Percentiles rank a stretch among this genome's conserved stretches.
These are phyloP conservation scores for Parachaetomium inaequale DNA, from an alignment of 495 filamentous ascomycete species.

Conservation along the genomic window DNA sequence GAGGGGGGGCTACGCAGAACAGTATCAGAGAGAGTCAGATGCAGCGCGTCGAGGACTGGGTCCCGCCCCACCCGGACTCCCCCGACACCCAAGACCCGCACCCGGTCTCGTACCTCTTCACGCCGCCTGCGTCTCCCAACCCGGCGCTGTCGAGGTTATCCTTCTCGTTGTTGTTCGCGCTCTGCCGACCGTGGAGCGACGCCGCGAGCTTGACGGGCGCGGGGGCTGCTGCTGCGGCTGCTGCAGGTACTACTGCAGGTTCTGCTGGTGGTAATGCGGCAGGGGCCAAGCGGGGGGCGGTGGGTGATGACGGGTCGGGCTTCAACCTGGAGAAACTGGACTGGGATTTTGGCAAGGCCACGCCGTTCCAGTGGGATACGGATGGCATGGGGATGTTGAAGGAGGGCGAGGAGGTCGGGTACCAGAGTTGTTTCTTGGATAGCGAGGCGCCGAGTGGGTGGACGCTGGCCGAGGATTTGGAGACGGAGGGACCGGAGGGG, in stretches of 20 bases:
- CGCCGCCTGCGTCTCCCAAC: slow-evolving; percentile 11
- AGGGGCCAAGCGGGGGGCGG: no score
- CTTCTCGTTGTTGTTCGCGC: slow-evolving; percentile 18
- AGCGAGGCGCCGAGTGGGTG: slow-evolving; percentile 29
- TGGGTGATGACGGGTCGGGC: background rate
- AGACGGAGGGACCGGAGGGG: background rate
- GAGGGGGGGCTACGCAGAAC: no score
- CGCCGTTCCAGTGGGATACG: slow-evolving; percentile 23
- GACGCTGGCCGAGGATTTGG: slow-evolving; percentile 18
- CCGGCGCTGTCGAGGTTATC: slow-evolving; percentile 10
- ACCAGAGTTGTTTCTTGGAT: slow-evolving; percentile 18
- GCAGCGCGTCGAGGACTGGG: slow-evolving; percentile 25
- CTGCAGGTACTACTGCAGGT: no score
- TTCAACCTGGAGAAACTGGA: background rate
- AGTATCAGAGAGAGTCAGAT: no score
- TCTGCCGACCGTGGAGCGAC: slow-evolving; percentile 27
- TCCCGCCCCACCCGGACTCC: slow-evolving; percentile 18
- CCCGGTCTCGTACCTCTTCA: slow-evolving; percentile 20
- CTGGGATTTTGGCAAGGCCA: slow-evolving; percentile 13
- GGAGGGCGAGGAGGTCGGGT: background rate
- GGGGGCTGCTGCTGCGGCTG: background rate
- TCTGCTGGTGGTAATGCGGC: background rate
- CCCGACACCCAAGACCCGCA: background rate
- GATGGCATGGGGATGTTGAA: slow-evolving; percentile 8
- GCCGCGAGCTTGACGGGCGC: background rate